Conservation (phyloP, 1,284 basidiomycete genomes). For the Takashimella koratensis region DNA sequence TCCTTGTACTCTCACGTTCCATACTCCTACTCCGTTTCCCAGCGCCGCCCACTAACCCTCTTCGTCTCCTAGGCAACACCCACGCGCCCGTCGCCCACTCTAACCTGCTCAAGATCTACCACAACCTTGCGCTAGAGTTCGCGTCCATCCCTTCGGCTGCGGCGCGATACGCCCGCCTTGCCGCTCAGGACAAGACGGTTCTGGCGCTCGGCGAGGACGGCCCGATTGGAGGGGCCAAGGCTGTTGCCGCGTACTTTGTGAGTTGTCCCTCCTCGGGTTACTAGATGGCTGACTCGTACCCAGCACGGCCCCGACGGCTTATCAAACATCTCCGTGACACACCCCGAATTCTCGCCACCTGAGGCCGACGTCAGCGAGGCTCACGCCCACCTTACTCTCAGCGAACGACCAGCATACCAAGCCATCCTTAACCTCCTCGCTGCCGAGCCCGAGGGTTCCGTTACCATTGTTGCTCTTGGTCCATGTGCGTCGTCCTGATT, state of each 20-base stretch:
- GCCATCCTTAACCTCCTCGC: constrained; percentile 66
- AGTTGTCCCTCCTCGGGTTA: constrained; percentile 16
- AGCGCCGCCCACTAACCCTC: constrained; percentile 10
- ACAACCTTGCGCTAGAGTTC: constrained; percentile 65
- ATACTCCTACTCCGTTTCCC: no score
- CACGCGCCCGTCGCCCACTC: constrained; percentile 53
- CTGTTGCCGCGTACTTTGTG: constrained; percentile 79
- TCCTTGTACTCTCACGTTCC: no score
- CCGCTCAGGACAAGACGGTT: constrained; percentile 54
- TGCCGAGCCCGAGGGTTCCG: constrained; percentile 58
- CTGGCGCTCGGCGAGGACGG: constrained; percentile 64
- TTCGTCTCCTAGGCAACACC: constrained; percentile 60
- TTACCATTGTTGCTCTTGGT: constrained; percentile 82
- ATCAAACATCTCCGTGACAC: constrained; percentile 63
- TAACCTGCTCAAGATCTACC: constrained; percentile 77
- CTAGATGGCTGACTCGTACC: background rate
- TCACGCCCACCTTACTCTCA: constrained; percentile 57
- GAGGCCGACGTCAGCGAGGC: constrained; percentile 30
- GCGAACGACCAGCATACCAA: constrained; percentile 57
- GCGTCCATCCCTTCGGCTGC: constrained; percentile 57
- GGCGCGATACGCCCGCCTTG: constrained; percentile 65
- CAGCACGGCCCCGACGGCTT: constrained; percentile 72
- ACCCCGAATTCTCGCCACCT: constrained; percentile 65
- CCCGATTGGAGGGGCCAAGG: constrained; percentile 71
- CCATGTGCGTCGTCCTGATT: constrained; percentile 54